Evolutionary conservation across 2,329 filamentous ascomycete genomes (phyloP).

Genomic region (Diplodia sapinea): DNA sequence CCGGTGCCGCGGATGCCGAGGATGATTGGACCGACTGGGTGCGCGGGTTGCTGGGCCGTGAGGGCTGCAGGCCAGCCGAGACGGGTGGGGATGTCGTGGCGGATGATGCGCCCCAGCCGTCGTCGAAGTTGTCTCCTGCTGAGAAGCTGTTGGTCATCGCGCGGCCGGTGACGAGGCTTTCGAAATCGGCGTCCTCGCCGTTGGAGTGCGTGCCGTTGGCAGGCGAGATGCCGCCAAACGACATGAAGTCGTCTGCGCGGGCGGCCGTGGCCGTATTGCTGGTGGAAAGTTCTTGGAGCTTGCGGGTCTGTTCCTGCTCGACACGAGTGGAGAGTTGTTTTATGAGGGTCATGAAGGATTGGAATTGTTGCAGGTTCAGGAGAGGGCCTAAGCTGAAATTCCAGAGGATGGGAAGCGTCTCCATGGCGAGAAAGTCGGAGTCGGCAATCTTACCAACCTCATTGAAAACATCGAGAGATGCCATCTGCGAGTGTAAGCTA

Average conservation of each 20-base stretch:
- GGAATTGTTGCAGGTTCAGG: slow-evolving; percentile 83
- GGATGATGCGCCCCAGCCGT: slow-evolving; percentile 50
- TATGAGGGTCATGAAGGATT: slow-evolving; percentile 87
- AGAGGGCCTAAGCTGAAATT: slow-evolving; percentile 88
- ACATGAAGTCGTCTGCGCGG: slow-evolving; percentile 70
- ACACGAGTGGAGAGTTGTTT: slow-evolving; percentile 78
- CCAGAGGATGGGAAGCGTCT: slow-evolving; percentile 90
- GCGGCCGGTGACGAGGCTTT: slow-evolving; percentile 83
- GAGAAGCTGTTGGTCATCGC: slow-evolving; percentile 44
- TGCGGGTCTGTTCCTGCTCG: slow-evolving; percentile 86
- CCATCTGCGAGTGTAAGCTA: slow-evolving; percentile 60
- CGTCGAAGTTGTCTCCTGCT: slow-evolving; percentile 49
- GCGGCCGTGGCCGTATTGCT: slow-evolving; percentile 59
- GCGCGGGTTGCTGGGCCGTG: slow-evolving; percentile 39
- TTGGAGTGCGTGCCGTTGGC: slow-evolving; percentile 64
- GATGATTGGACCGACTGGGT: slow-evolving; percentile 34
- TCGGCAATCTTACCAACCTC: slow-evolving; percentile 84
- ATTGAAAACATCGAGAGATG: slow-evolving; percentile 80
- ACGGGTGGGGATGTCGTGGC: slow-evolving; percentile 39
- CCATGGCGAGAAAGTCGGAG: slow-evolving; percentile 88
- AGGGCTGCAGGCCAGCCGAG: slow-evolving; percentile 40
- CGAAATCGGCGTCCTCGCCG: slow-evolving; percentile 78
- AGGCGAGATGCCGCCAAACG: slow-evolving; percentile 62
- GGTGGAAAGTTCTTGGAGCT: slow-evolving; percentile 81
- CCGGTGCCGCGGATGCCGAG: slow-evolving; percentile 42